Evolutionary conservation across 129 eudicot genomes (phyloP).

Genomic region (Pulicaria dysenterica): DNA sequence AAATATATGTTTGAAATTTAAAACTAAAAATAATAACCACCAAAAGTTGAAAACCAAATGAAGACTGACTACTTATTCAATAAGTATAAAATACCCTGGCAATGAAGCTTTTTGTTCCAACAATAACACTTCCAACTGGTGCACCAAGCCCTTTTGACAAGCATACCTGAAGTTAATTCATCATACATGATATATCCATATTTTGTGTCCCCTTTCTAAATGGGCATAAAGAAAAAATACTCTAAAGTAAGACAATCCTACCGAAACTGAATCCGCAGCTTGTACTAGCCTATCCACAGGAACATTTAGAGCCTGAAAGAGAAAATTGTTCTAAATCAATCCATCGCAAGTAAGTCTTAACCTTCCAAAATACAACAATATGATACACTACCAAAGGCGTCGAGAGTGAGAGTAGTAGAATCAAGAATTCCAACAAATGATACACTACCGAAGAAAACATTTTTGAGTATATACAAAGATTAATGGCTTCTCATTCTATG

Average conservation of each 20-base stretch:
- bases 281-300: conserved; percentile 92
- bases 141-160: conserved; percentile 98
- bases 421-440: no score
- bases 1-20: neutral
- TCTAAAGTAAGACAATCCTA: conserved; percentile 26
- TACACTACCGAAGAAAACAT: no score
- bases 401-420: no score
- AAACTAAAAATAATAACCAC: conserved; percentile 3
- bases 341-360: conserved; percentile 7
- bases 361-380: neutral
- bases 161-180: conserved; percentile 57
- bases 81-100: conserved; percentile 52
- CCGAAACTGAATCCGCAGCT: conserved; percentile 99
- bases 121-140: conserved; percentile 88
- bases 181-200: neutral
- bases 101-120: conserved; percentile 77
- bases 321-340: neutral
- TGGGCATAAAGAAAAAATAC: conserved; percentile 4
- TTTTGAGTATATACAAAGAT: no score
- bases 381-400: neutral
- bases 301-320: conserved; percentile 89
- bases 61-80: neutral
- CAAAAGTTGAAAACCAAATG: conserved; percentile 4
- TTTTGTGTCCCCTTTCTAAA: conserved; percentile 8
- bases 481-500: no score